A percentile compares a stretch with the other conserved stretches of the same genome.
phyloP scores from a whole-genome alignment of 2,329 filamentous ascomycete species.

The Aspergillus eucalypticola region DNA sequence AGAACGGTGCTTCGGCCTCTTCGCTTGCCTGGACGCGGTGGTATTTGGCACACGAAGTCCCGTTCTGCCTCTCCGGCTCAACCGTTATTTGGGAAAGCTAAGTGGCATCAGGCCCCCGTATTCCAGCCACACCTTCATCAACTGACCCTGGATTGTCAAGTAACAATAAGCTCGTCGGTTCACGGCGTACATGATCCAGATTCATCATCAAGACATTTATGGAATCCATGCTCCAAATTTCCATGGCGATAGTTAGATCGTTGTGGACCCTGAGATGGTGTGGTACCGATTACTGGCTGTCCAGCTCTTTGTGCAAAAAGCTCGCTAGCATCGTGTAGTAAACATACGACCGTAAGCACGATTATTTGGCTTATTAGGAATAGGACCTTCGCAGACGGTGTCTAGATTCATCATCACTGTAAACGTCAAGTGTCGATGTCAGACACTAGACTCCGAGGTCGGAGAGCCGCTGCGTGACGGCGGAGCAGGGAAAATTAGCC shows the following conservation, averaged over 20 bases:
- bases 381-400: not conserved
- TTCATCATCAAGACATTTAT: not conserved
- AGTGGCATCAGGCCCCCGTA: not conserved
- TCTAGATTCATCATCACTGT: not conserved
- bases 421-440: conserved; percentile 15
- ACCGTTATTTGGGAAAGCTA: not conserved
- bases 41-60: conserved; percentile 5
- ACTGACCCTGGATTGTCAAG: not conserved
- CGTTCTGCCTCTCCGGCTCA: not conserved
- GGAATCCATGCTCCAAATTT: not conserved
- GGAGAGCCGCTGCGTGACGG: conserved; percentile 9
- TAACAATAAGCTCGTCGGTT: not conserved
- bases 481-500: not conserved
- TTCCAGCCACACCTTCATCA: conserved; percentile 3
- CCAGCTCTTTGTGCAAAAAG: not conserved
- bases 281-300: not conserved
- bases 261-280: not conserved
- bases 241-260: not conserved
- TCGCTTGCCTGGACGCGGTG: not conserved
- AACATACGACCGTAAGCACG: not conserved
- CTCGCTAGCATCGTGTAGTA: not conserved
- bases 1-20: conserved; percentile 10
- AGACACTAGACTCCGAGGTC: conserved; percentile 14
- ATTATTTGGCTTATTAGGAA: not conserved
- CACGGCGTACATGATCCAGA: not conserved